A percentile compares a stretch with the other conserved stretches of the same genome.
These are phyloP conservation scores for Candida chilensis DNA, from an alignment of 805 yeast species.

Conservation along the genomic window DNA sequence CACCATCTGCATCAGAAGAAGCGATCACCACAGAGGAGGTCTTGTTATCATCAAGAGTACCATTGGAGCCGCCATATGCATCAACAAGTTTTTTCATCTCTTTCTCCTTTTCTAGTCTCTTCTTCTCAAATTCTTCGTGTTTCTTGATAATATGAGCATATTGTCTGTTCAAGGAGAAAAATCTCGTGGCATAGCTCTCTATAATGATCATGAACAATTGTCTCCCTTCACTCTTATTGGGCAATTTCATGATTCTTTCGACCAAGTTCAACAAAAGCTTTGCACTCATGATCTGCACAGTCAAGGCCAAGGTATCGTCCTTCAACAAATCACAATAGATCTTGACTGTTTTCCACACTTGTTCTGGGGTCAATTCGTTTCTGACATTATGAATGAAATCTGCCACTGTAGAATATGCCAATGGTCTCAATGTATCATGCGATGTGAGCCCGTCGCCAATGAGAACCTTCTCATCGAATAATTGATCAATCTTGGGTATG, in stretches of 20 bases:
- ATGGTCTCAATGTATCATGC: slow-evolving; percentile 80
- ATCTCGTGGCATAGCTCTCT: slow-evolving; percentile 80
- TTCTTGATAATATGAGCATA: slow-evolving; percentile 56
- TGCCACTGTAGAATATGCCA: slow-evolving; percentile 93
- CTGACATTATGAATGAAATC: slow-evolving; percentile 92
- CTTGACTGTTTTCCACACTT: slow-evolving; percentile 79
- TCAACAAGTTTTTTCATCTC: slow-evolving; percentile 31
- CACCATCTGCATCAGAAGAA: slow-evolving; percentile 17
- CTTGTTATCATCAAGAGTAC: too few relatives aligned
- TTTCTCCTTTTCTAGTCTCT: slow-evolving; percentile 25
- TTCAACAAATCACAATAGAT: slow-evolving; percentile 75
- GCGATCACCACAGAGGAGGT: too few relatives aligned
- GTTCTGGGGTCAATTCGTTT: slow-evolving; percentile 69
- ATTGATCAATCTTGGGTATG: slow-evolving; percentile 73
- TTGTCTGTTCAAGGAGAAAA: slow-evolving; percentile 65
- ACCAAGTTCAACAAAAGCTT: slow-evolving; percentile 80
- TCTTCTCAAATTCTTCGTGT: slow-evolving; percentile 44
- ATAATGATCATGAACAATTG: slow-evolving; percentile 81
- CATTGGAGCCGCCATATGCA: too few relatives aligned
- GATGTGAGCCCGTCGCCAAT: slow-evolving; percentile 92
- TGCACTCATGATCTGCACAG: slow-evolving; percentile 96
- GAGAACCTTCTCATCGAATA: slow-evolving; percentile 80
- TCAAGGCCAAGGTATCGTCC: slow-evolving; percentile 74
- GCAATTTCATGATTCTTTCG: slow-evolving; percentile 77
- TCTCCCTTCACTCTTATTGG: slow-evolving; percentile 72